These are phyloP conservation scores for Echites panduratus DNA, from an alignment of 257 asterid species.

Conservation along the genomic window DNA sequence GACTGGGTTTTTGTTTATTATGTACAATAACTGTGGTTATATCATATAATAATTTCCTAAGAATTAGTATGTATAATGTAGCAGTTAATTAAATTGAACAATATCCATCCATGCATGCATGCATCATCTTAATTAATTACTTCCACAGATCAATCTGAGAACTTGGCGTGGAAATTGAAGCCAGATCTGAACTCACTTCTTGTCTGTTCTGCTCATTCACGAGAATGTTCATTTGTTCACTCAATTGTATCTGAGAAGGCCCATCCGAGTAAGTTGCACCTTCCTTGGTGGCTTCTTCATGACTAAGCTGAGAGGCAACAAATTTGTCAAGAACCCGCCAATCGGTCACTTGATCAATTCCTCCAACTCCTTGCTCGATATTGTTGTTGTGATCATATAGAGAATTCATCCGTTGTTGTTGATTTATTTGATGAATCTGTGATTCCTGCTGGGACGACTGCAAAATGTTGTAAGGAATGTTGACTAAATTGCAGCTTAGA, in stretches of 20 bases:
- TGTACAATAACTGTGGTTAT: slow-evolving; percentile 28
- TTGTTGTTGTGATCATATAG: background rate
- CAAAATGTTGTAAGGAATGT: slow-evolving; percentile 8
- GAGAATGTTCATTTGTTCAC: slow-evolving; percentile 27
- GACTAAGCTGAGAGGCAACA: slow-evolving; percentile 61
- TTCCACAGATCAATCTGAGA: slow-evolving; percentile 44
- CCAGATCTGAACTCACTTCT: slow-evolving; percentile 30
- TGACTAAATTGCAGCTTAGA: slow-evolving; percentile 18
- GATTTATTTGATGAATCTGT: slow-evolving; percentile 11
- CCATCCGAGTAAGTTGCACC: slow-evolving; percentile 19
- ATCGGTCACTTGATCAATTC: slow-evolving; percentile 40
- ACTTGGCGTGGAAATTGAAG: slow-evolving; percentile 26
- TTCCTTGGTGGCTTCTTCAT: slow-evolving; percentile 21
- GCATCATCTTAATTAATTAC: slow-evolving; percentile 13
- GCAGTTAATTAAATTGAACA: slow-evolving; percentile 6
- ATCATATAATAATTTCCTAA: background rate
- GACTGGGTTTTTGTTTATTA: slow-evolving; percentile 15
- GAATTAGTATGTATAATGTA: slow-evolving; percentile 9
- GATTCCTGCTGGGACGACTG: slow-evolving; percentile 6
- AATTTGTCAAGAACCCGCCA: slow-evolving; percentile 69
- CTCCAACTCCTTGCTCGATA: slow-evolving; percentile 19
- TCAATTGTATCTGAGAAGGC: slow-evolving; percentile 18
- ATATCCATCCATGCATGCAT: background rate
- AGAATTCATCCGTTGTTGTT: background rate
- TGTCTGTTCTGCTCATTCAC: slow-evolving; percentile 25